phyloP scores from a whole-genome alignment of 116 monocot species.

The Posidonia oceanica region DNA sequence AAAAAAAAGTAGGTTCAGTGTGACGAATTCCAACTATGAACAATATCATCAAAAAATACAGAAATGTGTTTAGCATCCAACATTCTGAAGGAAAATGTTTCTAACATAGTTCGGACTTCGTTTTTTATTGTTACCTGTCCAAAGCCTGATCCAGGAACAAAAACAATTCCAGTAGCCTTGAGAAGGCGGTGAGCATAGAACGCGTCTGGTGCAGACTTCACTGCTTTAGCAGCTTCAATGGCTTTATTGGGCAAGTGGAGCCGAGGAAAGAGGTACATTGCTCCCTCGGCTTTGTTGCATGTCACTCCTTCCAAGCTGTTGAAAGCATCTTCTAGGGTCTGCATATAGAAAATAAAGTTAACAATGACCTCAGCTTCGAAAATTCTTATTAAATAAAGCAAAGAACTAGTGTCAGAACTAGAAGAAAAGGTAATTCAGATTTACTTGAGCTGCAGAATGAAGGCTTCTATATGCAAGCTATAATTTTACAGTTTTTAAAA shows the following conservation, averaged over 20 bases:
- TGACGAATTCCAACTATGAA: no score
- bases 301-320: conserved; percentile 87
- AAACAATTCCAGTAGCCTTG: conserved; percentile 75
- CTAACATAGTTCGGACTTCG: not conserved
- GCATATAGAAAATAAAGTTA: not conserved
- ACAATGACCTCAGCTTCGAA: not conserved
- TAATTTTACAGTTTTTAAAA: no score
- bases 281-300: conserved; percentile 96
- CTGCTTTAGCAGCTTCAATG: conserved; percentile 62
- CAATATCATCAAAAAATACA: not conserved
- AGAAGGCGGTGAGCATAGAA: conserved; percentile 76
- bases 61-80: no score
- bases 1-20: not conserved
- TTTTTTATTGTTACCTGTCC: conserved; percentile 44
- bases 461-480: no score
- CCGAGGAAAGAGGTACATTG: conserved; percentile 94
- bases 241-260: conserved; percentile 65
- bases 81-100: not conserved
- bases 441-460: no score
- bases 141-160: conserved; percentile 94
- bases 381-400: no score
- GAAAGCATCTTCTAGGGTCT: conserved; percentile 84
- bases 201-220: conserved; percentile 47
- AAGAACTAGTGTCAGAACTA: no score
- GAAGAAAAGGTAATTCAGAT: not conserved